Evolutionary conservation across 108 stramenopile species (phyloP).

Genomic region (Cyclotella kingstonii): DNA sequence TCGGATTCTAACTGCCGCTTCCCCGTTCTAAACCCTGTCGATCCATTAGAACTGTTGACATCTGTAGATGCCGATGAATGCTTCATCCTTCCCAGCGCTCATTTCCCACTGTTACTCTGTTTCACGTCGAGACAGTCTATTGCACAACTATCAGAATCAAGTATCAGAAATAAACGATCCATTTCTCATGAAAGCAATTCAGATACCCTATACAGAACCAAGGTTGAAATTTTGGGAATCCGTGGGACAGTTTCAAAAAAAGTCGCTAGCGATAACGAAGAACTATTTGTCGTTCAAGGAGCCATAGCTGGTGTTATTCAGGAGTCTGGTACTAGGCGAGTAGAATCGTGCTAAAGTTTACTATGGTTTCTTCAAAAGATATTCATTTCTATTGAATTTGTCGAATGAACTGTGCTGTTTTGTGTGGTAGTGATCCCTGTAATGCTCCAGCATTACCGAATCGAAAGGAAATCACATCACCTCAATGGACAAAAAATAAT

Average conservation of each 20-base stretch:
- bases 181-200: slow-evolving; percentile 13
- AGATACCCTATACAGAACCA: slow-evolving; percentile 63
- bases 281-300: slow-evolving; percentile 51
- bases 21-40: slow-evolving; percentile 72
- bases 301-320: slow-evolving; percentile 64
- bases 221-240: slow-evolving; percentile 52
- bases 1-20: slow-evolving; percentile 14
- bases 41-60: slow-evolving; percentile 54
- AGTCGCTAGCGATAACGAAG: slow-evolving; percentile 9
- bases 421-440: slow-evolving; percentile 6
- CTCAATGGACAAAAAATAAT: slow-evolving; percentile 46
- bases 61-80: slow-evolving; percentile 67
- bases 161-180: not conserved
- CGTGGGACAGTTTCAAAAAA: slow-evolving; percentile 8
- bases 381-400: slow-evolving; percentile 1
- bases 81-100: slow-evolving; percentile 84
- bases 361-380: not conserved
- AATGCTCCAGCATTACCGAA: not conserved
- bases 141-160: too few species aligned
- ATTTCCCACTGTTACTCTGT: slow-evolving; percentile 80
- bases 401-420: not conserved
- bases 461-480: slow-evolving; percentile 6
- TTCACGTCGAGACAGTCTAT: slow-evolving; percentile 28
- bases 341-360: not conserved
- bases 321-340: slow-evolving; percentile 53